These are phyloP conservation scores for Mallotus japonicus DNA, from an alignment of 441 rosid species.

Conservation along the genomic window DNA sequence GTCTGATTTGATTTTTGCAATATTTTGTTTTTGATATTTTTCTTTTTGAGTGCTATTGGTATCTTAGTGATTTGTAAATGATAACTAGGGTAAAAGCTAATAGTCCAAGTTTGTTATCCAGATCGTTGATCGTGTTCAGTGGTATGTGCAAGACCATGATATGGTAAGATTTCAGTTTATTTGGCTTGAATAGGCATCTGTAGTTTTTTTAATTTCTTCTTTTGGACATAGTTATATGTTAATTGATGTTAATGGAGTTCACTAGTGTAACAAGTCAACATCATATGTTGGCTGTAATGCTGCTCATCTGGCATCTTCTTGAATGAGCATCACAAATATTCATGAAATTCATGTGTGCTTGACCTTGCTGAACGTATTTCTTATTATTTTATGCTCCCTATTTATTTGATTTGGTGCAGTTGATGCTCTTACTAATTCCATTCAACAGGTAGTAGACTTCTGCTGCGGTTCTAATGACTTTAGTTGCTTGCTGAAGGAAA, in stretches of 20 bases:
- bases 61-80: neutral
- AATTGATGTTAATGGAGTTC: too few species aligned
- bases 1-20: too few species aligned
- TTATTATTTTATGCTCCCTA: neutral
- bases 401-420: neutral
- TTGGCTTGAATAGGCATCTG: neutral
- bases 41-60: too few species aligned
- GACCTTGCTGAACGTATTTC: neutral
- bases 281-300: too few species aligned
- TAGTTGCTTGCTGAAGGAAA: slow-evolving; percentile 55
- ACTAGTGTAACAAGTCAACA: too few species aligned
- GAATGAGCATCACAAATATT: neutral
- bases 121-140: slow-evolving; percentile 62
- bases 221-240: too few species aligned
- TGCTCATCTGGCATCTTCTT: neutral
- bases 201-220: too few species aligned
- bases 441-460: slow-evolving; percentile 69
- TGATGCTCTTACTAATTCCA: neutral
- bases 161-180: slow-evolving; percentile 34
- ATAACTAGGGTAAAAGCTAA: slow-evolving; percentile 3
- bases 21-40: too few species aligned
- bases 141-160: slow-evolving; percentile 57
- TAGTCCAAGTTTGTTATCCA: slow-evolving; percentile 31
- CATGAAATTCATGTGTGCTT: neutral
- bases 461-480: slow-evolving; percentile 75